phyloP scores from a whole-genome alignment of 2,329 filamentous ascomycete genomes.

The Colletotrichum gloeosporioides region DNA sequence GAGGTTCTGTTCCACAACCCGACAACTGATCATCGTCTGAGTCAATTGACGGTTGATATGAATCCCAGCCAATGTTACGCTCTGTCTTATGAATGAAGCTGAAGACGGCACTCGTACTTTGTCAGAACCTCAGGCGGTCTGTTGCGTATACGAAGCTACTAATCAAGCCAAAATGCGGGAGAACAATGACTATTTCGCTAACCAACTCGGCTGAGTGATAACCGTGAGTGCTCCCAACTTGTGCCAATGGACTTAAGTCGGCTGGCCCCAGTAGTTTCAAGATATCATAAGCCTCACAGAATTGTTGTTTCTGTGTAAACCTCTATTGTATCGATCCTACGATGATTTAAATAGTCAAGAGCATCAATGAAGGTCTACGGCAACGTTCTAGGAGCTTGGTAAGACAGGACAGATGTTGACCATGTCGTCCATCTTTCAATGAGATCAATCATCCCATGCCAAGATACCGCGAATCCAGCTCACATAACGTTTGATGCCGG shows the following conservation, averaged over 20 bases:
- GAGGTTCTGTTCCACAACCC: background rate
- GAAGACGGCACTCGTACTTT: background rate
- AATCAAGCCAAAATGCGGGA: background rate
- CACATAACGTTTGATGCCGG: no score
- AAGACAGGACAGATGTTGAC: no score
- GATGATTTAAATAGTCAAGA: no score
- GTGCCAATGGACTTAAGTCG: background rate
- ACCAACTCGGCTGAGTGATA: background rate
- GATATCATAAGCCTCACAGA: no score
- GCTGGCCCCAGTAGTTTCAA: background rate
- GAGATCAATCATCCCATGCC: no score
- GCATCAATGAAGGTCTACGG: no score
- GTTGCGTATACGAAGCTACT: background rate
- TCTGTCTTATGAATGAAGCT: background rate
- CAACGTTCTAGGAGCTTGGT: no score
- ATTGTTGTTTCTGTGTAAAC: no score
- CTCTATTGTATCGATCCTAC: no score
- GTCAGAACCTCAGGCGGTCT: rapidly evolving
- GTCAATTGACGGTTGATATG: background rate
- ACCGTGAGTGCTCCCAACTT: rapidly evolving
- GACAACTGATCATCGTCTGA: background rate
- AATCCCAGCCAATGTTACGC: background rate
- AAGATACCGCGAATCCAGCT: no score
- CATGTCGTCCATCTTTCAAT: no score
- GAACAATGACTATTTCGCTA: background rate